phyloP scores from a whole-genome alignment of 805 yeast genomes.

The Candida montana region DNA sequence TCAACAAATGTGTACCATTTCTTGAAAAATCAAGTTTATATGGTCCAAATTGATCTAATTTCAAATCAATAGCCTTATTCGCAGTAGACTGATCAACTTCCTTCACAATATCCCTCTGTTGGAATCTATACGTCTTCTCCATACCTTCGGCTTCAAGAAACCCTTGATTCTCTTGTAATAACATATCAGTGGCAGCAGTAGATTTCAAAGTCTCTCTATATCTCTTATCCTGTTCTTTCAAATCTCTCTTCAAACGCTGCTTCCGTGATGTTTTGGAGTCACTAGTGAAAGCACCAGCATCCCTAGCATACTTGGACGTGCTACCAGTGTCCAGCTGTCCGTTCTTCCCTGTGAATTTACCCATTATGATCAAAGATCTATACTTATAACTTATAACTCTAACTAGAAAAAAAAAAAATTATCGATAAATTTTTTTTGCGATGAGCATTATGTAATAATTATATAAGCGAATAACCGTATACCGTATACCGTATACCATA shows the following conservation, averaged over 20 bases:
- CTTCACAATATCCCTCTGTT: constrained; percentile 69
- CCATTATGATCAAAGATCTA: constrained; percentile 12
- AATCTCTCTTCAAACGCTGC: constrained; percentile 55
- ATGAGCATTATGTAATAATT: background rate
- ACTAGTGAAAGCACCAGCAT: background rate
- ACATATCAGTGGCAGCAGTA: constrained; percentile 82
- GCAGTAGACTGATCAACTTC: constrained; percentile 76
- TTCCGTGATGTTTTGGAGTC: constrained; percentile 40
- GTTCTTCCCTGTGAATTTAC: constrained; percentile 22
- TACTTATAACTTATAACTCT: background rate
- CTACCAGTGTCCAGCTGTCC: constrained; percentile 26
- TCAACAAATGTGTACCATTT: constrained; percentile 78
- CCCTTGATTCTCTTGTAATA: constrained; percentile 81
- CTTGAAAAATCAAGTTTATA: constrained; percentile 75
- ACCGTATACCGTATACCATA: no score
- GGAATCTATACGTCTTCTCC: constrained; percentile 86
- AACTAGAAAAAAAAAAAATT: background rate
- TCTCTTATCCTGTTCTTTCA: constrained; percentile 64
- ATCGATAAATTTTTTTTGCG: constrained; percentile 2
- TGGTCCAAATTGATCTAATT: constrained; percentile 78
- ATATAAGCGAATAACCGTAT: no score
- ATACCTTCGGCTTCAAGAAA: constrained; percentile 86
- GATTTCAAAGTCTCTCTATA: constrained; percentile 74
- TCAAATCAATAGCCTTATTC: constrained; percentile 68
- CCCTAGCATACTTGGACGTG: constrained; percentile 30